A percentile compares a stretch with the other conserved stretches of the same genome.
These are phyloP conservation scores for Lagenidium giganteum DNA, from an alignment of 352 stramenopile species.

Conservation along the genomic window DNA sequence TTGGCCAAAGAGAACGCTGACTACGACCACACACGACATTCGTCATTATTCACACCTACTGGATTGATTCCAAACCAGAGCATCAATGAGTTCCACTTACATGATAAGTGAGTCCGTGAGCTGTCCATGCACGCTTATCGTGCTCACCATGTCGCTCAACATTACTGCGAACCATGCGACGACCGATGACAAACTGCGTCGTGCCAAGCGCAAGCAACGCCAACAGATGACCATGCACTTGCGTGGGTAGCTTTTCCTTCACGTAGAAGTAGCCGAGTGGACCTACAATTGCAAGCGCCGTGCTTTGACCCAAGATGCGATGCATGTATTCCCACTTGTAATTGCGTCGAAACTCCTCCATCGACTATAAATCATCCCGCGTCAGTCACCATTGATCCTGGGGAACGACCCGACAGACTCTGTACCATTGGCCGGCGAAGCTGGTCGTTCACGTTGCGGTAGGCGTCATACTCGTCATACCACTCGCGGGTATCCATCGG, in stretches of 20 bases:
- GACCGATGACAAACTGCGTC: slow-evolving; percentile 46
- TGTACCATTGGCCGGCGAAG: slow-evolving; percentile 78
- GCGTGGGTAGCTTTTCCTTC: slow-evolving; percentile 56
- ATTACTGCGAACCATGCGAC: slow-evolving; percentile 39
- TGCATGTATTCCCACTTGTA: slow-evolving; percentile 91
- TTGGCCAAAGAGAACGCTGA: slow-evolving; percentile 54
- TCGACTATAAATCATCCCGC: slow-evolving; percentile 36
- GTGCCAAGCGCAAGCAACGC: slow-evolving; percentile 32
- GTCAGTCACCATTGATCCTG: background rate
- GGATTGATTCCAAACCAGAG: too few relatives aligned
- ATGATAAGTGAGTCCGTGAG: slow-evolving; percentile 17
- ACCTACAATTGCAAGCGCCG: slow-evolving; percentile 87
- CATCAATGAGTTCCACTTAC: slow-evolving; percentile 2
- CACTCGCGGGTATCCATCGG: slow-evolving; percentile 88
- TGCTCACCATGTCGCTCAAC: slow-evolving; percentile 21
- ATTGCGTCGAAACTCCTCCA: slow-evolving; percentile 97
- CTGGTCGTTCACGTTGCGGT: slow-evolving; percentile 92
- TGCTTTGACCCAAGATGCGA: slow-evolving; percentile 89
- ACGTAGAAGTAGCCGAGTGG: slow-evolving; percentile 90
- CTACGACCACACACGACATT: slow-evolving; percentile 18
- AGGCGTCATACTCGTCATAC: slow-evolving; percentile 91
- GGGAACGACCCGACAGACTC: background rate
- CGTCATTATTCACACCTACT: too few relatives aligned
- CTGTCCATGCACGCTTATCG: slow-evolving; percentile 11
- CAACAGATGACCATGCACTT: slow-evolving; percentile 37